Percentiles rank a stretch among this genome's conserved stretches.
Evolutionary conservation across 129 eudicot species (phyloP).

Genomic region (Solidago caesia): DNA sequence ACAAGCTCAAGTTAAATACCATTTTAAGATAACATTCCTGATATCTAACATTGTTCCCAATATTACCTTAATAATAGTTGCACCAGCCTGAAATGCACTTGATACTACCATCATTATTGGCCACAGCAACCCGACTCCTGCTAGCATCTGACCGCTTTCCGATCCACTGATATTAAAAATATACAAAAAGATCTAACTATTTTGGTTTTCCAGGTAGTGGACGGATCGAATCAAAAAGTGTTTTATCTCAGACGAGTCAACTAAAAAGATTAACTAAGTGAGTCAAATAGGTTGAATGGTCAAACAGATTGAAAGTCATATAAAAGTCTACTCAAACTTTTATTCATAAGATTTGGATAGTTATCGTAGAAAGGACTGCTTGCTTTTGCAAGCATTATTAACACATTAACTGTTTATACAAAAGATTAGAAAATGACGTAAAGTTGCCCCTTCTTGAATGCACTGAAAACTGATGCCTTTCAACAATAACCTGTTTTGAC

Average conservation of each 20-base stretch:
- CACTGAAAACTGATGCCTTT: neutral
- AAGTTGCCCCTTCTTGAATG: neutral
- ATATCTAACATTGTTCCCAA: neutral
- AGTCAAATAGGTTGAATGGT: neutral
- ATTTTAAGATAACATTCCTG: neutral
- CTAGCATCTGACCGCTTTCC: constrained; percentile 65
- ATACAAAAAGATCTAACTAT: constrained; percentile 1
- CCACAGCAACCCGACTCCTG: constrained; percentile 76
- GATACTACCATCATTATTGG: constrained; percentile 82
- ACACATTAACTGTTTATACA: neutral
- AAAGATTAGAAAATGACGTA: neutral
- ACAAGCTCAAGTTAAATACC: constrained; percentile 16
- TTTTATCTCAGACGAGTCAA: neutral
- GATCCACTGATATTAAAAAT: constrained; percentile 59
- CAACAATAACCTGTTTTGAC: neutral
- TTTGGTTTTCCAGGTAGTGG: neutral
- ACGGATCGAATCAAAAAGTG: neutral
- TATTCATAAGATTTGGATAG: no score
- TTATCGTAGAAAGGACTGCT: no score
- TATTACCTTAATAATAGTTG: constrained; percentile 78
- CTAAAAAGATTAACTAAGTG: neutral
- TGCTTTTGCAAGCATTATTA: neutral
- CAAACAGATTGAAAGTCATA: no score
- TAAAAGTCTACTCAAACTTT: no score
- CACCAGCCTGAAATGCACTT: constrained; percentile 92